Conservation (phyloP, 768 basidiomycete genomes). For the Lyophyllum shimeji region DNA sequence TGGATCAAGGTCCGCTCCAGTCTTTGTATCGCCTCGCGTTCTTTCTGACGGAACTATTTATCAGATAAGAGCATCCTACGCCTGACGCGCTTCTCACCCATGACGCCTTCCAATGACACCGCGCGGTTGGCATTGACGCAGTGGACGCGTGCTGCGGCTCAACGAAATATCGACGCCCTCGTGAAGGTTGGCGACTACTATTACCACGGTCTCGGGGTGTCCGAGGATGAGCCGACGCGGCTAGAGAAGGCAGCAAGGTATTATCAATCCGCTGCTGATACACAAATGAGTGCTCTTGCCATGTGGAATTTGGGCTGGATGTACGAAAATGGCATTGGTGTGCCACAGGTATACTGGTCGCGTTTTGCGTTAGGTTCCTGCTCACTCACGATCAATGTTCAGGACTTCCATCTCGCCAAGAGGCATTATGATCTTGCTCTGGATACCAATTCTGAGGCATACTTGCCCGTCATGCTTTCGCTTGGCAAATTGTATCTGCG, state of each 20-base stretch:
- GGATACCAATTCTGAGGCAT: slow-evolving; percentile 87
- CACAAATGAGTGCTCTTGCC: slow-evolving; percentile 88
- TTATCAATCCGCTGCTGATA: slow-evolving; percentile 93
- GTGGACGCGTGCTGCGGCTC: slow-evolving; percentile 93
- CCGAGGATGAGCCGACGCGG: slow-evolving; percentile 58
- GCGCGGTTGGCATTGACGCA: slow-evolving; percentile 84
- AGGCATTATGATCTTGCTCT: slow-evolving; percentile 90
- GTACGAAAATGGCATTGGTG: slow-evolving; percentile 96
- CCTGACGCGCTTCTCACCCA: slow-evolving; percentile 65
- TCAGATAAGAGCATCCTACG: slow-evolving; percentile 72
- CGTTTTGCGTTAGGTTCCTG: not conserved
- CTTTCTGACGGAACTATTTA: not conserved
- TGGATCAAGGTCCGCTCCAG: slow-evolving; percentile 77
- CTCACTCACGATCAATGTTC: slow-evolving; percentile 3
- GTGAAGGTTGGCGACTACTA: slow-evolving; percentile 99
- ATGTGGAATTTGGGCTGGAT: slow-evolving; percentile 99
- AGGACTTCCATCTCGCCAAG: slow-evolving; percentile 98
- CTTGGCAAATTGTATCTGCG: slow-evolving; percentile 78
- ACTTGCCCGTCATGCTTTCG: slow-evolving; percentile 82
- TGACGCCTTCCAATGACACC: slow-evolving; percentile 77
- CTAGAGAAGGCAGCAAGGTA: slow-evolving; percentile 92
- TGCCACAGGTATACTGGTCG: slow-evolving; percentile 61
- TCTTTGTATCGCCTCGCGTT: not conserved
- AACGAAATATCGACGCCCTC: slow-evolving; percentile 93
- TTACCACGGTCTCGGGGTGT: slow-evolving; percentile 84